Evolutionary conservation across 306 rosid species (phyloP).

Genomic region (Vicia faba): DNA sequence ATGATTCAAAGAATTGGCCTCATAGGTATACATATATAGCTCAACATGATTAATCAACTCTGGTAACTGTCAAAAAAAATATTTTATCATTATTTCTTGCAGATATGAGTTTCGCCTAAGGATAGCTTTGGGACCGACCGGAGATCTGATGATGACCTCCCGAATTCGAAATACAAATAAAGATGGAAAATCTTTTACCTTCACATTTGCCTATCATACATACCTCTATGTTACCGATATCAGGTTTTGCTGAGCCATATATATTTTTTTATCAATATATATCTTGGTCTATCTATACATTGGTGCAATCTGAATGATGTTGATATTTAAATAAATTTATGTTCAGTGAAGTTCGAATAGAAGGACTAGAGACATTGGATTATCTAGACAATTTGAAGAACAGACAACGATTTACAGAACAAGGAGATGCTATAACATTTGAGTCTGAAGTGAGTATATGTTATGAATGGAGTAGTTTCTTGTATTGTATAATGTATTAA

Average conservation of each 20-base stretch:
- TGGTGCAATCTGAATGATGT: too few species aligned
- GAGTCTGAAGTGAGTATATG: constrained; percentile 64
- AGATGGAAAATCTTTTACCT: constrained; percentile 70
- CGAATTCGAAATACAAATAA: constrained; percentile 75
- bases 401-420: constrained; percentile 70
- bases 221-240: constrained; percentile 66
- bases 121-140: constrained; percentile 64
- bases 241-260: constrained; percentile 47
- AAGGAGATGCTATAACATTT: constrained; percentile 77
- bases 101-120: constrained; percentile 80
- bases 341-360: constrained; percentile 78
- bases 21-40: constrained; percentile 52
- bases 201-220: constrained; percentile 76
- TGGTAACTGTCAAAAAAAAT: constrained; percentile 2
- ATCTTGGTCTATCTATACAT: background rate
- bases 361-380: constrained; percentile 82
- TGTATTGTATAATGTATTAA: constrained; percentile 6
- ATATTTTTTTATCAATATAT: background rate
- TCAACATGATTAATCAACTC: background rate
- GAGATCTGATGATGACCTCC: constrained; percentile 71
- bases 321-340: too few species aligned
- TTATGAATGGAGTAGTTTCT: constrained; percentile 1
- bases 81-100: too few species aligned
- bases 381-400: constrained; percentile 78
- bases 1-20: constrained; percentile 64